Conservation (phyloP, 116 monocot genomes). For the Phalaenopsis hybrid region DNA sequence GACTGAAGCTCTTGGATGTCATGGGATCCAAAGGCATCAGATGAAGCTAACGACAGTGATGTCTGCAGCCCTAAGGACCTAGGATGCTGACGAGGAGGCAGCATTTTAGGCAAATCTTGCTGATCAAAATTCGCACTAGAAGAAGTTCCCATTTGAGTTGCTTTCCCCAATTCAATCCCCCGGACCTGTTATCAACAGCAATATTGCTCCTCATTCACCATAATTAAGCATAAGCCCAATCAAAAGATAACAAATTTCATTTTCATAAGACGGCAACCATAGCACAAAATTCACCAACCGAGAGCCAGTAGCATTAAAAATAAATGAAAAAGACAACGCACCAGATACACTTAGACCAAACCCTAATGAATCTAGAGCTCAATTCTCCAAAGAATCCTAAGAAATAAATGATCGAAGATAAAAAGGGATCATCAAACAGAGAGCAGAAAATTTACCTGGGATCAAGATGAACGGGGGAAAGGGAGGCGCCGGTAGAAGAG, state of each 20-base stretch:
- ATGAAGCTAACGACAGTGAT: constrained; percentile 53
- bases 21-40: constrained; percentile 39
- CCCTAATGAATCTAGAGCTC: background rate
- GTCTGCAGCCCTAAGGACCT: constrained; percentile 39
- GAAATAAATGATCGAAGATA: background rate
- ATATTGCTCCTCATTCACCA: background rate
- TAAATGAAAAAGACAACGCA: background rate
- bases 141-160: constrained; percentile 58
- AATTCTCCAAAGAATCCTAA: background rate
- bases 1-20: constrained; percentile 48
- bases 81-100: constrained; percentile 69
- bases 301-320: background rate
- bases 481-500: background rate
- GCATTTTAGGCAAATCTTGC: constrained; percentile 47
- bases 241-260: background rate
- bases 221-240: background rate
- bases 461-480: background rate
- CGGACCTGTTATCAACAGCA: background rate
- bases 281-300: background rate
- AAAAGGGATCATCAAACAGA: background rate
- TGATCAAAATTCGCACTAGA: constrained; percentile 79
- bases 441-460: background rate
- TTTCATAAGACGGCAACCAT: too few relatives aligned
- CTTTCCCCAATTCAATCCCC: background rate
- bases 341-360: background rate